phyloP scores from a whole-genome alignment of 768 basidiomycete genomes.

The Amanita rimosa region DNA sequence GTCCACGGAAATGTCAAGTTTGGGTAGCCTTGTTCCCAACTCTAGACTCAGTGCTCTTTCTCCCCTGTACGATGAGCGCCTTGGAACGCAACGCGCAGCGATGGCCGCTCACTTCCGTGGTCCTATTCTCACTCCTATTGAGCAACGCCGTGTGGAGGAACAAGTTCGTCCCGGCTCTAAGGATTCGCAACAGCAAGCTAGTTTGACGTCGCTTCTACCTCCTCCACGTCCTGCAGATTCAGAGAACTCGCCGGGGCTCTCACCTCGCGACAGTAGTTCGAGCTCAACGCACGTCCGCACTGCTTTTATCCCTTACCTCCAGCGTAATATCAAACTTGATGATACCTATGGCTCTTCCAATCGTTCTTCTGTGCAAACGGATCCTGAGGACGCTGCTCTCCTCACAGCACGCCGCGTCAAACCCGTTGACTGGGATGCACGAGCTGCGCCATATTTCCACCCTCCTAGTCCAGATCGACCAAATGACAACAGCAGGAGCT shows the following conservation, averaged over 20 bases:
- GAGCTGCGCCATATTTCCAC: constrained; percentile 12
- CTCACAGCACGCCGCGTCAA: constrained; percentile 41
- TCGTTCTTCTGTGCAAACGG: constrained; percentile 21
- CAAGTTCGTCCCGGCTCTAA: constrained; percentile 20
- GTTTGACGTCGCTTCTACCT: constrained; percentile 19
- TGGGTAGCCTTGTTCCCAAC: constrained; percentile 22
- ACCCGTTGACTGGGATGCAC: constrained; percentile 25
- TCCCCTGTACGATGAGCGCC: constrained; percentile 17
- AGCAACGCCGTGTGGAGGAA: constrained; percentile 24
- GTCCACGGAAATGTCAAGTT: constrained; percentile 7
- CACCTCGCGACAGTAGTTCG: not conserved
- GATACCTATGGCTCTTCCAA: constrained; percentile 16
- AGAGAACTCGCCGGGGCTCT: constrained; percentile 11
- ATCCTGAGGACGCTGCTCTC: constrained; percentile 34
- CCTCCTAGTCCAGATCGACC: constrained; percentile 8
- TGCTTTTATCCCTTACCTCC: constrained; percentile 8
- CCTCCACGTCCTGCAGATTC: constrained; percentile 26
- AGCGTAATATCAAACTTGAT: constrained; percentile 8
- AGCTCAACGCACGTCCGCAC: constrained; percentile 1
- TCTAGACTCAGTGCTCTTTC: constrained; percentile 27
- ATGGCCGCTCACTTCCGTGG: constrained; percentile 21
- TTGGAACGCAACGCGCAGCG: not conserved
- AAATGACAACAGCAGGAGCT: constrained; percentile 11
- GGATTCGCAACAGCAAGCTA: constrained; percentile 14
- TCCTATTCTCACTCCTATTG: constrained; percentile 23